A percentile compares a stretch with the other conserved stretches of the same genome.
Conservation (phyloP, 2,329 filamentous ascomycete genomes). For the Orbilia blumenaviensis region DNA sequence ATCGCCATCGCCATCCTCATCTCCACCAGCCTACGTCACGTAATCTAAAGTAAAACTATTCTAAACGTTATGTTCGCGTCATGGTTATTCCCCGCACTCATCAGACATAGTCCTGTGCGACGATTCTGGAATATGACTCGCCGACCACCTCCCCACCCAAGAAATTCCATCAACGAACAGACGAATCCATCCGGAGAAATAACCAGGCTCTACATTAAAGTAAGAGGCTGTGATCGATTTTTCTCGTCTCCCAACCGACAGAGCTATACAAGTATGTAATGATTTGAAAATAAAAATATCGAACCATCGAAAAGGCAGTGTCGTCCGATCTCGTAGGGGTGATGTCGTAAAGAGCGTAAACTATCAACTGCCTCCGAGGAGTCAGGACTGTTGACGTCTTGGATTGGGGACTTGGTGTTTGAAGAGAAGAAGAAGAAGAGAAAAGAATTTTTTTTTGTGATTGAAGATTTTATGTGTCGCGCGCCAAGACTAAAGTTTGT, state of each 20-base stretch:
- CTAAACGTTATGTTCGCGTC: slow-evolving; percentile 46
- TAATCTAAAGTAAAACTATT: not conserved
- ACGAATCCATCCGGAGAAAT: slow-evolving; percentile 33
- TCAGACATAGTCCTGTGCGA: slow-evolving; percentile 54
- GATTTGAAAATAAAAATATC: slow-evolving; percentile 45
- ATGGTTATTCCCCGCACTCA: slow-evolving; percentile 54
- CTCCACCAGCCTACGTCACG: not conserved
- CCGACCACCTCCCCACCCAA: slow-evolving; percentile 35
- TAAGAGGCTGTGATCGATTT: slow-evolving; percentile 27
- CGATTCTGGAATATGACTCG: slow-evolving; percentile 54
- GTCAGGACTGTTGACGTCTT: slow-evolving; percentile 44
- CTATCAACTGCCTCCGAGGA: slow-evolving; percentile 33
- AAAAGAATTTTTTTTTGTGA: slow-evolving; percentile 23
- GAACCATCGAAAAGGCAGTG: slow-evolving; percentile 35
- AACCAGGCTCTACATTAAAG: slow-evolving; percentile 43
- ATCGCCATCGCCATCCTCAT: not conserved
- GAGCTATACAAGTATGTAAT: slow-evolving; percentile 53
- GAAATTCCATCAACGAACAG: slow-evolving; percentile 49
- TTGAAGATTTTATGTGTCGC: slow-evolving; percentile 45
- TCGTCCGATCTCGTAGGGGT: slow-evolving; percentile 51
- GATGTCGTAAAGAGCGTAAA: slow-evolving; percentile 51
- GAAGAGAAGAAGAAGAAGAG: slow-evolving; percentile 26
- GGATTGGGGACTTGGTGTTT: slow-evolving; percentile 53
- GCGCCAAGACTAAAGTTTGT: slow-evolving; percentile 38
- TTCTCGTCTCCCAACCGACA: slow-evolving; percentile 54